Conservation (phyloP, 2,329 filamentous ascomycete species). For the Sarocladiaceae sp. region DNA sequence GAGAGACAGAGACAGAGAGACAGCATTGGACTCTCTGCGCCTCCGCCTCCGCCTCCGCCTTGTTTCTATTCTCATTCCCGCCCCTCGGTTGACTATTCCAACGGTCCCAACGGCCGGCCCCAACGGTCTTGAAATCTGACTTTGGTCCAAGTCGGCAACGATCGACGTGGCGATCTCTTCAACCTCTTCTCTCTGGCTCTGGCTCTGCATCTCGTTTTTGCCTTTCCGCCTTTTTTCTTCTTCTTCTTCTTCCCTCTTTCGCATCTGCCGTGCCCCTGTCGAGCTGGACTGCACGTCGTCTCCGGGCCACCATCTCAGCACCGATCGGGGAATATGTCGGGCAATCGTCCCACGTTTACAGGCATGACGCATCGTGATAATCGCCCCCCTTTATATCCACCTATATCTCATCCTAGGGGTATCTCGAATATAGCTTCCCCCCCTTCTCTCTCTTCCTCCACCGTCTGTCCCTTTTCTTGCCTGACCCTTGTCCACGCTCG, state of each 20-base stretch:
- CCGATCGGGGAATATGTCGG: constrained; percentile 5
- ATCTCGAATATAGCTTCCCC: constrained; percentile 4
- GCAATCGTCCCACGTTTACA: not conserved
- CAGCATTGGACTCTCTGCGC: no score
- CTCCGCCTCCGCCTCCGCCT: not conserved
- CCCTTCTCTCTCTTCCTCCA: not conserved
- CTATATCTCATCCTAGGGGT: not conserved
- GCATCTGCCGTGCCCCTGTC: constrained; percentile 8
- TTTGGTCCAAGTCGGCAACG: not conserved
- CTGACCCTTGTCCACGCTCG: not conserved
- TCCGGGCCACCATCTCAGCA: constrained; percentile 1
- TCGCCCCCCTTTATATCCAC: constrained; percentile 4
- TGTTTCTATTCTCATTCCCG: not conserved
- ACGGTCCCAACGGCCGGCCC: no score
- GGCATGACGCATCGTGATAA: constrained; percentile 8
- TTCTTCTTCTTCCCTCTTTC: not conserved
- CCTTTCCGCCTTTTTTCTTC: no score
- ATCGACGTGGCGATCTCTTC: constrained; percentile 1
- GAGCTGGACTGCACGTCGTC: constrained; percentile 1
- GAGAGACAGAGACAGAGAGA: no score
- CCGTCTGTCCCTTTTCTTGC: not conserved
- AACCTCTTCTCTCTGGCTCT: not conserved
- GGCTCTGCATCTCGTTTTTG: not conserved
- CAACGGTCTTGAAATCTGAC: no score
- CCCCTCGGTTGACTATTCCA: no score